Conservation (phyloP, 2,329 filamentous ascomycete genomes). For the Alternaria incomplexa region DNA sequence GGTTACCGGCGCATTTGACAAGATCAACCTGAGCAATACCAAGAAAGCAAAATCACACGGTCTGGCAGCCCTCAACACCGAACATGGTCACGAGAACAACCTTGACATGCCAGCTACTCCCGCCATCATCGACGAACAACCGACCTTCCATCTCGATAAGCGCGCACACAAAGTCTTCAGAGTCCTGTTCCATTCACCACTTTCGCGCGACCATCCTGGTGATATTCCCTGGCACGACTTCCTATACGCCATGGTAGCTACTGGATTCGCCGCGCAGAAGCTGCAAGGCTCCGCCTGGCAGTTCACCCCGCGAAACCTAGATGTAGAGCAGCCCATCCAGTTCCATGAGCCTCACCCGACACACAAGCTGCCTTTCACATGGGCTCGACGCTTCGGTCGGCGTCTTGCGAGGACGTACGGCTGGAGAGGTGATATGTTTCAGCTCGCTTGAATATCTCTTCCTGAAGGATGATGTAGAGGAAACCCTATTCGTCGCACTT, state of each 20-base stretch:
- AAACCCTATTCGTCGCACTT: neutral
- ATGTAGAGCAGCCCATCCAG: constrained; percentile 21
- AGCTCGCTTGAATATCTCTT: neutral
- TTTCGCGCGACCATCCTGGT: constrained; percentile 48
- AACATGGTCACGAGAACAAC: neutral
- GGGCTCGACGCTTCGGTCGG: constrained; percentile 57
- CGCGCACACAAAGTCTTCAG: constrained; percentile 52
- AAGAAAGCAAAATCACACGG: constrained; percentile 19
- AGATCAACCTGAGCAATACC: neutral
- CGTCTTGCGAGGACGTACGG: constrained; percentile 59
- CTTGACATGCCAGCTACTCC: neutral
- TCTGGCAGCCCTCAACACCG: neutral
- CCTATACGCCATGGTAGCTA: constrained; percentile 57
- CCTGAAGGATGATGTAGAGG: neutral
- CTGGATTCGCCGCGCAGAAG: constrained; percentile 62
- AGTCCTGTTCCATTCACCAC: constrained; percentile 50
- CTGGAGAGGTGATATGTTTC: constrained; percentile 45
- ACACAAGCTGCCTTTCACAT: constrained; percentile 57
- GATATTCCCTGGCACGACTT: constrained; percentile 63
- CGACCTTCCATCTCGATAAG: constrained; percentile 19
- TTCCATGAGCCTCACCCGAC: constrained; percentile 67
- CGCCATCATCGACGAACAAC: constrained; percentile 16
- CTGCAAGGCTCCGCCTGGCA: constrained; percentile 68
- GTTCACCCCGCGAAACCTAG: constrained; percentile 57
- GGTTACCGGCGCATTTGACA: constrained; percentile 11